Evolutionary conservation across 805 yeast species (phyloP).

Genomic region (Kodamaea kakaduensis): DNA sequence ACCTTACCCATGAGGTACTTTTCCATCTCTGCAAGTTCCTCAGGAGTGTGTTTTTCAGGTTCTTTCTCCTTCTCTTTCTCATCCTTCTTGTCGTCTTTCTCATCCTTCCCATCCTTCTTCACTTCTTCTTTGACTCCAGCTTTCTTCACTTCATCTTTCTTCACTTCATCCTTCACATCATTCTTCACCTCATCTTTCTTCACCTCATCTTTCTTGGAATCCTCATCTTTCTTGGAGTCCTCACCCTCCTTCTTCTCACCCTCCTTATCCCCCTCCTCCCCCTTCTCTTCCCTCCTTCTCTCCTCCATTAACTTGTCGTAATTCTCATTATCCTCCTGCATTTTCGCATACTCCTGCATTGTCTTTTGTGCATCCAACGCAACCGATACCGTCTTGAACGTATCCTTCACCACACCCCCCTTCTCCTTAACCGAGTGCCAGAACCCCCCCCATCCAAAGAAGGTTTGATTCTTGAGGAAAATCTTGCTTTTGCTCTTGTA

Average conservation of each 20-base stretch:
- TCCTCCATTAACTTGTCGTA: slow-evolving; percentile 38
- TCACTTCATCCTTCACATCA: slow-evolving; percentile 5
- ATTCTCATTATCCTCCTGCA: slow-evolving; percentile 54
- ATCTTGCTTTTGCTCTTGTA: slow-evolving; percentile 64
- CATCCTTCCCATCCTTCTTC: slow-evolving; percentile 8
- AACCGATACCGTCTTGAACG: slow-evolving; percentile 63
- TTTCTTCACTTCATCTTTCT: slow-evolving; percentile 2
- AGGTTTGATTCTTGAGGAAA: slow-evolving; percentile 59
- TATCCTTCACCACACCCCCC: slow-evolving; percentile 68
- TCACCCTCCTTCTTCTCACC: slow-evolving; percentile 15
- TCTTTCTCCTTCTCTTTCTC: slow-evolving; percentile 2
- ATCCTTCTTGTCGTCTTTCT: slow-evolving; percentile 6
- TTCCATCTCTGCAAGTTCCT: slow-evolving; percentile 67
- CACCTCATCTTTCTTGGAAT: slow-evolving; percentile 13
- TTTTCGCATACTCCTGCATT: slow-evolving; percentile 65
- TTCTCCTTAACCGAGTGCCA: slow-evolving; percentile 70
- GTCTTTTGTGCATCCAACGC: slow-evolving; percentile 79
- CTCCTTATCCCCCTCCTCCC: slow-evolving; percentile 11
- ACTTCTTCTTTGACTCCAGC: slow-evolving; percentile 1
- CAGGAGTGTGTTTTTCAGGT: slow-evolving; percentile 46
- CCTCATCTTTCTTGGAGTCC: slow-evolving; percentile 13
- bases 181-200: slow-evolving; percentile 15
- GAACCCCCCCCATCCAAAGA: slow-evolving; percentile 63
- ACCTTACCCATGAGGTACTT: slow-evolving; percentile 75
- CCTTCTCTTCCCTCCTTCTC: slow-evolving; percentile 14